Evolutionary conservation across 345 rosid species (phyloP).

Genomic region (Corchorus capsularis): DNA sequence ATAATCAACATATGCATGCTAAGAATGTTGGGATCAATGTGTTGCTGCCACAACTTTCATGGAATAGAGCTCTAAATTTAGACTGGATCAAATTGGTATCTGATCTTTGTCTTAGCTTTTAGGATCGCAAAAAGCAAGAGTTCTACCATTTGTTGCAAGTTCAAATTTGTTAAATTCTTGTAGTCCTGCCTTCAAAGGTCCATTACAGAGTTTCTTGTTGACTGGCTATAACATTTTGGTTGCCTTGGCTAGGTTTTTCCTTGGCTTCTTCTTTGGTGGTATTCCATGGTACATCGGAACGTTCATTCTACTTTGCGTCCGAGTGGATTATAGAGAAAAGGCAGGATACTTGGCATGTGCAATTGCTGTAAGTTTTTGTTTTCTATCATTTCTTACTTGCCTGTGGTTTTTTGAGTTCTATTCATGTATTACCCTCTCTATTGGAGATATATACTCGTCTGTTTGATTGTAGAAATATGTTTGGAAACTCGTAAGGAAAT

Average conservation of each 20-base stretch:
- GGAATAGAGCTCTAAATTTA: neutral
- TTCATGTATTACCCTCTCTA: neutral
- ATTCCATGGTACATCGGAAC: slow-evolving; percentile 87
- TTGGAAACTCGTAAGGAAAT: neutral
- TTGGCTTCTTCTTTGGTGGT: slow-evolving; percentile 85
- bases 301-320: slow-evolving; percentile 51
- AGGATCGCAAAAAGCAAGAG: neutral
- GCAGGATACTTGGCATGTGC: slow-evolving; percentile 85
- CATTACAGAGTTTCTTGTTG: neutral
- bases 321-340: slow-evolving; percentile 73
- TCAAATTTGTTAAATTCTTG: neutral
- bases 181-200: neutral
- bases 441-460: neutral
- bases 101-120: neutral
- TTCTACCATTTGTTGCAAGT: neutral
- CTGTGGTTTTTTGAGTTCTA: neutral
- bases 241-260: slow-evolving; percentile 53
- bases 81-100: neutral
- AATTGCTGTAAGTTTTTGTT: slow-evolving; percentile 60
- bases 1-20: neutral
- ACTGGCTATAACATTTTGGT: neutral
- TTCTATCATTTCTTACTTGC: neutral
- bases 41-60: neutral
- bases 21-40: neutral
- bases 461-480: slow-evolving; percentile 1